Evolutionary conservation across 805 yeast genomes (phyloP).

Genomic region (Barnettozyma populi): DNA sequence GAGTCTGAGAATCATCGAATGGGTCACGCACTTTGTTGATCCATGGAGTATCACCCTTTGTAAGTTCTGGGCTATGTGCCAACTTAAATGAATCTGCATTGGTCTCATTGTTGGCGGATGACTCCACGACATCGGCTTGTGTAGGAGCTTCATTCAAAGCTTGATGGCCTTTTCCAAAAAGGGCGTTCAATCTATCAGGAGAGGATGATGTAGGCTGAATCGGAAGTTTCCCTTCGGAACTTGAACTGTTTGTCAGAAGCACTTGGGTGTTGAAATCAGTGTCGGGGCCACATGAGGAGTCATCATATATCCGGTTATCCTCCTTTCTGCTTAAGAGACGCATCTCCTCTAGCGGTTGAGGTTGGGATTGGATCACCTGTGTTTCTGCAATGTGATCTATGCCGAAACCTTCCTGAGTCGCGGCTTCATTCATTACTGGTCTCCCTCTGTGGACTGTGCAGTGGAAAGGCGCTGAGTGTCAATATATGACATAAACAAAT

Average conservation of each 20-base stretch:
- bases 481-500: not conserved
- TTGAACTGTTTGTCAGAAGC: constrained; percentile 5
- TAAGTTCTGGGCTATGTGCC: not conserved
- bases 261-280: constrained; percentile 17
- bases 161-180: not conserved
- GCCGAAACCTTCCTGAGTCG: not conserved
- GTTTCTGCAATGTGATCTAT: constrained; percentile 11
- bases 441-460: not conserved
- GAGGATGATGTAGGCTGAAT: not conserved
- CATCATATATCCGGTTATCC: constrained; percentile 22
- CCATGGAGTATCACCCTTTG: constrained; percentile 14
- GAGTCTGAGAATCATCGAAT: constrained; percentile 21
- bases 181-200: not conserved
- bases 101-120: not conserved
- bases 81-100: not conserved
- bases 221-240: not conserved
- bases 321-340: constrained; percentile 16
- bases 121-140: not conserved
- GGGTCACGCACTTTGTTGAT: constrained; percentile 28
- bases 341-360: constrained; percentile 8
- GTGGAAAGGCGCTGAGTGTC: not conserved
- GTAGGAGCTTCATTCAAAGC: not conserved
- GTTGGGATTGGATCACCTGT: constrained; percentile 16
- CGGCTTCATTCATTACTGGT: not conserved
- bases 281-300: constrained; percentile 22